phyloP scores from a whole-genome alignment of 2,329 filamentous ascomycete genomes.

The Monilinia fructigena region DNA sequence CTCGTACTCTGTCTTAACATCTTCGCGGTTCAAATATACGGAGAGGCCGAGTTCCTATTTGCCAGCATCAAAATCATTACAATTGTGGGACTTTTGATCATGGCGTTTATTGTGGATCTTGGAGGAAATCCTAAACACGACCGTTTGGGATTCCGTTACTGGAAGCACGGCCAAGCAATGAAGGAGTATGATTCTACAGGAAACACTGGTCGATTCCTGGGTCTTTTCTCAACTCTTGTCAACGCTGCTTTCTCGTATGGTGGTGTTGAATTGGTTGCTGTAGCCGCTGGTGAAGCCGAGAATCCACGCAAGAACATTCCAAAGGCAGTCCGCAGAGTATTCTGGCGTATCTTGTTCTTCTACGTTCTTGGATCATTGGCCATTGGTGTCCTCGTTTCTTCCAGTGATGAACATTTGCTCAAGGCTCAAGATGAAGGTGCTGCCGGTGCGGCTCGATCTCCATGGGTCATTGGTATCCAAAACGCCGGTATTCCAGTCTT shows the following conservation, averaged over 20 bases:
- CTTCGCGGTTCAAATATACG: conserved; percentile 57
- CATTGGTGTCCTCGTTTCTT: conserved; percentile 70
- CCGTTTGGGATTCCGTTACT: conserved; percentile 69
- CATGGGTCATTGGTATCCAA: conserved; percentile 68
- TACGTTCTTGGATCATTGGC: conserved; percentile 72
- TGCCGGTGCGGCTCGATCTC: conserved; percentile 67
- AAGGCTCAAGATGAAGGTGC: conserved; percentile 59
- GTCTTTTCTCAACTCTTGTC: conserved; percentile 59
- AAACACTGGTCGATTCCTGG: conserved; percentile 63
- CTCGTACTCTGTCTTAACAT: conserved; percentile 49
- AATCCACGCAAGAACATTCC: conserved; percentile 70
- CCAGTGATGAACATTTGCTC: conserved; percentile 61
- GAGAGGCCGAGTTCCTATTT: conserved; percentile 62
- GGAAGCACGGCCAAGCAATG: conserved; percentile 69
- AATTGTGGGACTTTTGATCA: conserved; percentile 66
- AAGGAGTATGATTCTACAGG: conserved; percentile 62
- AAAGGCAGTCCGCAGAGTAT: conserved; percentile 73
- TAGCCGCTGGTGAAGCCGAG: conserved; percentile 65
- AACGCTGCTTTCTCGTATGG: conserved; percentile 51
- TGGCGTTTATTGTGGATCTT: conserved; percentile 80
- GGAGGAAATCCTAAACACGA: conserved; percentile 75
- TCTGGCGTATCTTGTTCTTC: conserved; percentile 73
- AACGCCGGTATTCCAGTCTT: conserved; percentile 61
- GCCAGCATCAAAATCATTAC: conserved; percentile 56
- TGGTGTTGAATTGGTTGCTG: conserved; percentile 47